Conservation (phyloP, 768 basidiomycete species). For the Tulasnella sp. region DNA sequence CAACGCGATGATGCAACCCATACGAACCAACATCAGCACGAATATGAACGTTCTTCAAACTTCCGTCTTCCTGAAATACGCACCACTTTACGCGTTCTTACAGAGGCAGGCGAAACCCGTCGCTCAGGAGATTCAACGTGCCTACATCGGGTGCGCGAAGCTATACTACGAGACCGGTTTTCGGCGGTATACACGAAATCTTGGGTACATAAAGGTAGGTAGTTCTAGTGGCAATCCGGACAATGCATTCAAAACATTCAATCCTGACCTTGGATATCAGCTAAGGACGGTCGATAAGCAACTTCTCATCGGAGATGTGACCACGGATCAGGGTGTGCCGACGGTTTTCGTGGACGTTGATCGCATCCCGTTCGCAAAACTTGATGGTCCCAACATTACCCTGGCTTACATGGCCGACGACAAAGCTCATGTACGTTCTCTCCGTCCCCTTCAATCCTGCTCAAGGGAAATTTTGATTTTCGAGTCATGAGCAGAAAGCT, state of each 20-base stretch:
- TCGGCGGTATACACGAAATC: conserved; percentile 72
- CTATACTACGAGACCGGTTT: conserved; percentile 96
- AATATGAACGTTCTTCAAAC: conserved; percentile 92
- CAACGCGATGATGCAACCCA: conserved; percentile 69
- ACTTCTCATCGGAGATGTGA: conserved; percentile 46
- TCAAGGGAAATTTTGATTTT: neutral
- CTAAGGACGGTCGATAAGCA: conserved; percentile 58
- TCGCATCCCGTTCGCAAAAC: conserved; percentile 53
- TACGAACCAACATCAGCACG: conserved; percentile 71
- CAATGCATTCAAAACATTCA: neutral
- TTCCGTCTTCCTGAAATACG: conserved; percentile 73
- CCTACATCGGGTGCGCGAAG: conserved; percentile 72
- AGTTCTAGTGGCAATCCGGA: neutral
- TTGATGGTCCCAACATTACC: conserved; percentile 72
- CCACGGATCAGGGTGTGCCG: conserved; percentile 28
- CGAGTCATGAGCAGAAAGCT: conserved; percentile 51
- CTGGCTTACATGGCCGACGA: conserved; percentile 86
- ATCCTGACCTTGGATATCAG: conserved; percentile 30
- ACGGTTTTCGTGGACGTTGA: conserved; percentile 37
- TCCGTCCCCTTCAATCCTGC: neutral
- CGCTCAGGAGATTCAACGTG: conserved; percentile 78
- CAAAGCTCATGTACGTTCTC: conserved; percentile 62
- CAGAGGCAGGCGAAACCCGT: conserved; percentile 71
- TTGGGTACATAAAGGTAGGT: conserved; percentile 66
- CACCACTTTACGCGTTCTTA: conserved; percentile 72